A percentile compares a stretch with the other conserved stretches of the same genome.
Conservation (phyloP, 306 rosid species). For the Malus sylvestris region DNA sequence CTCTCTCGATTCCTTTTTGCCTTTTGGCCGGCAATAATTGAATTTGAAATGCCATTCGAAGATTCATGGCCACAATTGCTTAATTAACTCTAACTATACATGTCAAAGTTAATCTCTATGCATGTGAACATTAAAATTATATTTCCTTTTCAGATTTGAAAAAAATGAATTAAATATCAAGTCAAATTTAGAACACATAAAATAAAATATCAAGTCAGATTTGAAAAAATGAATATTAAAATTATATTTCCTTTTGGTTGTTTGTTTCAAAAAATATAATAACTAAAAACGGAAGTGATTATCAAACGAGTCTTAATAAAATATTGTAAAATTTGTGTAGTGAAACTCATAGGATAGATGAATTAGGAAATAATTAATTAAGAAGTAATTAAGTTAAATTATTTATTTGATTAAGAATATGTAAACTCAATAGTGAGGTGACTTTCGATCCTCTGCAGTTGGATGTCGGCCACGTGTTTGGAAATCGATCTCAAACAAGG, state of each 20-base stretch:
- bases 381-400: neutral
- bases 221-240: no score
- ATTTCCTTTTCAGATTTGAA: no score
- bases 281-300: no score
- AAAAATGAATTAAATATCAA: no score
- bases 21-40: conserved; percentile 49
- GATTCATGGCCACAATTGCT: conserved; percentile 42
- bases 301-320: no score
- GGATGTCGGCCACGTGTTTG: conserved; percentile 17
- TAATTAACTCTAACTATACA: neutral
- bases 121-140: neutral
- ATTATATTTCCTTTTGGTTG: no score
- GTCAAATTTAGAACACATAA: no score
- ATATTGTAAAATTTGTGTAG: no score
- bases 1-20: conserved; percentile 21
- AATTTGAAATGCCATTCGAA: conserved; percentile 80
- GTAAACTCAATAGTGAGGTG: conserved; percentile 6
- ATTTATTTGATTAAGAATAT: neutral
- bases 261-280: no score
- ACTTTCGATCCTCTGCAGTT: conserved; percentile 1
- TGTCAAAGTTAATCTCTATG: neutral
- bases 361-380: no score
- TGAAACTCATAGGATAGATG: no score
- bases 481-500: conserved; percentile 4
- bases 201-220: no score